A percentile compares a stretch with the other conserved stretches of the same genome.
Evolutionary conservation across 1,139 yeast species (phyloP).

Genomic region (Diutina mesorugosa): DNA sequence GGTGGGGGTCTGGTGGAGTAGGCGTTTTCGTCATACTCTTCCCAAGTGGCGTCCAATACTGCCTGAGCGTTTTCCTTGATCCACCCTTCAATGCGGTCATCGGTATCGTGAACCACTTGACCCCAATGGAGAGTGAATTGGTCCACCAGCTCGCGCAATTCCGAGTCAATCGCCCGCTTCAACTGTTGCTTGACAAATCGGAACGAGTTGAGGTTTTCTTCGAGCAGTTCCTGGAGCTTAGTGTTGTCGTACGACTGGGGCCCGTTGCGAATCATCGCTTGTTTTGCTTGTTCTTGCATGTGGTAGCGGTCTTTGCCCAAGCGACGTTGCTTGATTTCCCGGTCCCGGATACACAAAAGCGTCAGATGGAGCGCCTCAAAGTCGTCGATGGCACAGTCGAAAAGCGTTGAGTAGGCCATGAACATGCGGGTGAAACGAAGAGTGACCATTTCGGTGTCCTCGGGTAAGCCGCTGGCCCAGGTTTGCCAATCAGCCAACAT

Average conservation of each 20-base stretch:
- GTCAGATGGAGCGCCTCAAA: neutral
- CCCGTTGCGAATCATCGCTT: neutral
- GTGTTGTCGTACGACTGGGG: slow-evolving; percentile 1
- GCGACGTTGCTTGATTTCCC: neutral
- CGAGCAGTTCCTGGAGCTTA: neutral
- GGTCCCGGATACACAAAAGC: neutral
- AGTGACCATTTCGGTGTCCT: neutral
- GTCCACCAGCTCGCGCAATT: neutral
- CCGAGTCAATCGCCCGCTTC: neutral
- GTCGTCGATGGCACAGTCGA: neutral
- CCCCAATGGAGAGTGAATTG: neutral
- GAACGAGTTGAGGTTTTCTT: slow-evolving; percentile 1
- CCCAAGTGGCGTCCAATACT: neutral
- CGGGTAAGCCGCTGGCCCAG: neutral
- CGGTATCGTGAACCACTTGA: neutral
- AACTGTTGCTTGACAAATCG: neutral
- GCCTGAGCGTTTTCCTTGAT: neutral
- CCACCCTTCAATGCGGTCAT: neutral
- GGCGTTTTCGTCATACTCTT: neutral
- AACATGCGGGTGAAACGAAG: neutral
- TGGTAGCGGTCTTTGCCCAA: neutral
- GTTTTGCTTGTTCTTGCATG: neutral
- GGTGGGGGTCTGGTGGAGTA: neutral
- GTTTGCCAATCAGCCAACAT: neutral
- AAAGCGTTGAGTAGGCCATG: neutral